phyloP scores from a whole-genome alignment of 176 grass and related monocot species.

The Secale cereale region DNA sequence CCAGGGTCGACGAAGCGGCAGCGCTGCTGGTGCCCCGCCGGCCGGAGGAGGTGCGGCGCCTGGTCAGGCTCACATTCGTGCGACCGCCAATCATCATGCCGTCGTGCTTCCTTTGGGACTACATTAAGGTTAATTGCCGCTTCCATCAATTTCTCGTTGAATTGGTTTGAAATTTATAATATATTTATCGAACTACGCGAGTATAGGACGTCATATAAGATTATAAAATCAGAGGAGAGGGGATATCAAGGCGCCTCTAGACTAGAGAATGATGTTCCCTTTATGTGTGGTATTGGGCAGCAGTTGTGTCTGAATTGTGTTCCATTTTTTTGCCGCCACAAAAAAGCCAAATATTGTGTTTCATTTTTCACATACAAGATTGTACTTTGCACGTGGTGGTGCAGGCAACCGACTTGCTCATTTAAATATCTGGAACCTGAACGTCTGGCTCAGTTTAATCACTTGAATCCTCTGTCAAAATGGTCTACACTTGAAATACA shows the following conservation, averaged over 20 bases:
- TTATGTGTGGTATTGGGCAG: neutral
- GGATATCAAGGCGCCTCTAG: neutral
- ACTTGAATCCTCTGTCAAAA: neutral
- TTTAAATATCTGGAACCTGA: neutral
- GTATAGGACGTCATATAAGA: neutral
- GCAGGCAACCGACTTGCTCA: neutral
- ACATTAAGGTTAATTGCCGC: conserved; percentile 53
- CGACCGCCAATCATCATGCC: conserved; percentile 73
- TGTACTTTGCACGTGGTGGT: neutral
- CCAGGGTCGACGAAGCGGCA: conserved; percentile 45
- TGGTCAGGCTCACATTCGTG: conserved; percentile 78
- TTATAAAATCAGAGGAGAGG: neutral
- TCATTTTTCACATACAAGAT: neutral
- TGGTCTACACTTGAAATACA: neutral
- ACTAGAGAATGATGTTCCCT: neutral
- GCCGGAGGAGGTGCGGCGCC: conserved; percentile 68
- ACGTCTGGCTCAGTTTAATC: neutral
- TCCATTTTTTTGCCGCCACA: neutral
- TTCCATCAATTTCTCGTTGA: neutral
- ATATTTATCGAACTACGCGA: neutral
- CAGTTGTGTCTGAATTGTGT: neutral
- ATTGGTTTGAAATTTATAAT: neutral
- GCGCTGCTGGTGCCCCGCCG: conserved; percentile 66
- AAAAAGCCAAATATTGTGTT: neutral
- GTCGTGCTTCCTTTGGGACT: conserved; percentile 85